Evolutionary conservation across 441 rosid genomes (phyloP).

Genomic region (Theobroma grandiflorum): DNA sequence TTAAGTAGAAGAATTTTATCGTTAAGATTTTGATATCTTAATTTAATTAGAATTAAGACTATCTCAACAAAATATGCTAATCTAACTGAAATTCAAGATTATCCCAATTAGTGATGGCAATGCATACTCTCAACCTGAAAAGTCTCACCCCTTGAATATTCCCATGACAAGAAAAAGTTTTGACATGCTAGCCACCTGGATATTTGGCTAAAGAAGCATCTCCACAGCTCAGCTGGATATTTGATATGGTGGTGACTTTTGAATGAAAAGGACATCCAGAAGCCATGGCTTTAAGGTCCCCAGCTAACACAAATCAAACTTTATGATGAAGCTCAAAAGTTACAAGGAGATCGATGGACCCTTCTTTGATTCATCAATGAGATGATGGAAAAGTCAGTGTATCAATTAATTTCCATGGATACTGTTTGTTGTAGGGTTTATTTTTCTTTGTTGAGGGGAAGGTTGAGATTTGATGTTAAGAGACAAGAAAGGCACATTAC

Average conservation of each 20-base stretch:
- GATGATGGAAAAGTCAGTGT: not conserved
- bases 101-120: too few species aligned
- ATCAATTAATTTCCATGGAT: not conserved
- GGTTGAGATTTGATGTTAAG: not conserved
- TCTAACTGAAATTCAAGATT: too few species aligned
- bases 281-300: not conserved
- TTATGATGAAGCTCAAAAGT: not conserved
- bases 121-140: too few species aligned
- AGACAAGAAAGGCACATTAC: too few species aligned
- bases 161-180: not conserved
- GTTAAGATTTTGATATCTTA: too few species aligned
- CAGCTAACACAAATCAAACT: not conserved
- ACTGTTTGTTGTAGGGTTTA: not conserved
- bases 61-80: too few species aligned
- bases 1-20: too few species aligned
- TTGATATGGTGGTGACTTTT: not conserved
- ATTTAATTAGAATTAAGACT: too few species aligned
- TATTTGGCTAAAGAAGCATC: not conserved
- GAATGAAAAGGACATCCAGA: not conserved
- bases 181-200: constrained; percentile 15
- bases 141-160: too few species aligned
- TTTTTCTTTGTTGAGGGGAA: not conserved
- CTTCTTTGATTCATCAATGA: not conserved
- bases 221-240: constrained; percentile 32
- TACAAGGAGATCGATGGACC: not conserved